Evolutionary conservation across 2,329 filamentous ascomycete genomes (phyloP).

Genomic region (Penicillium sp.): DNA sequence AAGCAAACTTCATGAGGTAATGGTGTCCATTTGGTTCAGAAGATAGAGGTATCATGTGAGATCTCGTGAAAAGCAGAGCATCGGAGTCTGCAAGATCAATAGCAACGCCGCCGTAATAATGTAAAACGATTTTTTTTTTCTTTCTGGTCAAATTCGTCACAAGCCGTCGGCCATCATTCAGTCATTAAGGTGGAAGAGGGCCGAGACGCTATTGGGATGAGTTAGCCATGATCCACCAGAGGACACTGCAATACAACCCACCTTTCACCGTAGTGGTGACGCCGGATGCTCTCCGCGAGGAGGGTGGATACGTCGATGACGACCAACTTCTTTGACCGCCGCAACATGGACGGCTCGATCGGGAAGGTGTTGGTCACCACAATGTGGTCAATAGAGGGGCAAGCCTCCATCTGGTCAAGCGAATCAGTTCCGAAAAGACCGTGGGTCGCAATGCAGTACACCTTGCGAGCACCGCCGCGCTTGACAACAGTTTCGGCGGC

Average conservation of each 20-base stretch:
- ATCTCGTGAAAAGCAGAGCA: slow-evolving; percentile 15
- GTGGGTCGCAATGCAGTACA: slow-evolving; percentile 97
- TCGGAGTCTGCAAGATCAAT: slow-evolving; percentile 20
- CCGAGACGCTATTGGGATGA: slow-evolving; percentile 43
- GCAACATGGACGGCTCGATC: slow-evolving; percentile 71
- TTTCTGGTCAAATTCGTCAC: slow-evolving; percentile 14
- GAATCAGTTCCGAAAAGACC: slow-evolving; percentile 89
- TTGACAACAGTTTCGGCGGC: slow-evolving; percentile 96
- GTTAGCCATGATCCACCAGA: slow-evolving; percentile 12
- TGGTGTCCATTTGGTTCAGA: slow-evolving; percentile 9
- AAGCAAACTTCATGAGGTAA: slow-evolving; percentile 7
- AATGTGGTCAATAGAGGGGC: slow-evolving; percentile 89
- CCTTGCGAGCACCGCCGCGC: slow-evolving; percentile 82
- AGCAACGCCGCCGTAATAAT: slow-evolving; percentile 19
- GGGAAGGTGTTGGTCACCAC: slow-evolving; percentile 98
- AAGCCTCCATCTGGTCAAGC: slow-evolving; percentile 83
- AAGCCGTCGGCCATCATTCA: slow-evolving; percentile 25
- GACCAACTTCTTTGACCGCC: slow-evolving; percentile 75
- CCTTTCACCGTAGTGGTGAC: slow-evolving; percentile 91
- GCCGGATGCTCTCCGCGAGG: slow-evolving; percentile 85
- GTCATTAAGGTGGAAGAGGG: slow-evolving; percentile 64
- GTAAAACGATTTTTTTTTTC: background rate
- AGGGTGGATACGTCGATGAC: slow-evolving; percentile 86
- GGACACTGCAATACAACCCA: slow-evolving; percentile 41
- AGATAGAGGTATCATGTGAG: slow-evolving; percentile 24